Evolutionary conservation across 495 filamentous ascomycete species (phyloP), one percentile per base, ranked within the genome.

Genomic region (Penicillium ucsense): DNA sequence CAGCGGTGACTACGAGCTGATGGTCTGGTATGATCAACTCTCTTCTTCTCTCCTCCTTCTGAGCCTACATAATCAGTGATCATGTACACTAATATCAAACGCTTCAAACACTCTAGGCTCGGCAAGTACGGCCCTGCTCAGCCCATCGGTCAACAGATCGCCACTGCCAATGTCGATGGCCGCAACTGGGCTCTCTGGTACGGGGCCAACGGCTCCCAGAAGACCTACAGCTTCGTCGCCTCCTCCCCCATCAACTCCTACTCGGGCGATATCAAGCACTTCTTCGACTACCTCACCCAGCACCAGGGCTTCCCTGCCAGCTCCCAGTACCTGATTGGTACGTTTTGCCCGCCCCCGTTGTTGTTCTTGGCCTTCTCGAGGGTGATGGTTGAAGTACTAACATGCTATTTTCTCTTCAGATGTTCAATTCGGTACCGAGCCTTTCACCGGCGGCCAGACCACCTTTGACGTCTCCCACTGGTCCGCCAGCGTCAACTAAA

Each of bases 1-100:
- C 36, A 62, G 64, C 31, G 71, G 71, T 11, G 70, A 76, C 41
- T 74, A 72, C 47, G 71, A 76, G 47, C 50, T 76, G 29, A 74
- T 74, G 72, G 66, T 76, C 12, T 76, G 72, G 70, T 74, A 49
- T 49, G 63, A 59, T 20, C 20, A 20, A 20, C 20, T 20, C 20
- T 20, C 20, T 20, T 20, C 20, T 20, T 20, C 20, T 20, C 20
- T 20, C 20, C 20, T 20, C 20, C 20, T 20, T 20, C 20, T 20
- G 20, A 20, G 20, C 20, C 20, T 20, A 20, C 20, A 20, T 20
- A 20, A 20, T 20, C 20, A 20, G 20, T 20, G 4, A 27, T 31
- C 31, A 10, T 20, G 32, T 34, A n/a, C 12, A 2, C 12, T 12
- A 10, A 2, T 3, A 34, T 12, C 10, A 29, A 8, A 12, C 7